phyloP scores from a whole-genome alignment of 495 filamentous ascomycete genomes.

The Penicillium samsonianum region DNA sequence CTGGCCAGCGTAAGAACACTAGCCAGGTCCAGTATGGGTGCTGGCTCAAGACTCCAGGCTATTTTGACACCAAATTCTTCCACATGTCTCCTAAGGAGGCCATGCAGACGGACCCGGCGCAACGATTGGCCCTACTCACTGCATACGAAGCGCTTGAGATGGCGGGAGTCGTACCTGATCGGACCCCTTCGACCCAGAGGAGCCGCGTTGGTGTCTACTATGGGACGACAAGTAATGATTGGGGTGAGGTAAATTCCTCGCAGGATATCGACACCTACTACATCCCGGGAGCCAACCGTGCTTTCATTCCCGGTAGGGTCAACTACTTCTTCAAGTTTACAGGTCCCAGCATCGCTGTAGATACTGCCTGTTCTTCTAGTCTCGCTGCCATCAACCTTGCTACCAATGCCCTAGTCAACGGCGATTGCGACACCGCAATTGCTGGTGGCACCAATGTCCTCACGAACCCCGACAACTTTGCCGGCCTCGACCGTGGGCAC shows the following conservation, averaged over 20 bases:
- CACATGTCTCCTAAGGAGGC: too few species aligned
- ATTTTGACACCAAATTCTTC: too few species aligned
- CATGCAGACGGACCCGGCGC: too few species aligned
- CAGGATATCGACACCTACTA: neutral
- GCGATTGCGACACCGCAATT: neutral
- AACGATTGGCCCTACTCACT: too few species aligned
- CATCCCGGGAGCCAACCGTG: neutral
- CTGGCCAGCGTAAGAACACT: too few species aligned
- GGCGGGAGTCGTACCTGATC: too few species aligned
- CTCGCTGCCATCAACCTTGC: neutral
- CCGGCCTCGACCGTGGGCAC: conserved; percentile 78
- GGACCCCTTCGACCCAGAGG: too few species aligned
- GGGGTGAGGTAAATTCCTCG: neutral
- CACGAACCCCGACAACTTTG: conserved; percentile 82
- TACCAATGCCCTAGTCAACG: neutral
- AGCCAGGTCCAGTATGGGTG: too few species aligned
- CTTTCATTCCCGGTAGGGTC: neutral
- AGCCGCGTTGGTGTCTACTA: too few species aligned
- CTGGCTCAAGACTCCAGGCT: too few species aligned
- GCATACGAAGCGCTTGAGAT: too few species aligned
- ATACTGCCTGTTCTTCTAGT: neutral
- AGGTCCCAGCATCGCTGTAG: neutral
- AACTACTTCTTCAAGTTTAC: conserved; percentile 1
- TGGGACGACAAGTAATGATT: neutral
- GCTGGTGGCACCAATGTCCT: conserved; percentile 53